Percentiles rank a stretch among this genome's conserved stretches.
phyloP scores from a whole-genome alignment of 306 rosid genomes.

The Quercus dentata region DNA sequence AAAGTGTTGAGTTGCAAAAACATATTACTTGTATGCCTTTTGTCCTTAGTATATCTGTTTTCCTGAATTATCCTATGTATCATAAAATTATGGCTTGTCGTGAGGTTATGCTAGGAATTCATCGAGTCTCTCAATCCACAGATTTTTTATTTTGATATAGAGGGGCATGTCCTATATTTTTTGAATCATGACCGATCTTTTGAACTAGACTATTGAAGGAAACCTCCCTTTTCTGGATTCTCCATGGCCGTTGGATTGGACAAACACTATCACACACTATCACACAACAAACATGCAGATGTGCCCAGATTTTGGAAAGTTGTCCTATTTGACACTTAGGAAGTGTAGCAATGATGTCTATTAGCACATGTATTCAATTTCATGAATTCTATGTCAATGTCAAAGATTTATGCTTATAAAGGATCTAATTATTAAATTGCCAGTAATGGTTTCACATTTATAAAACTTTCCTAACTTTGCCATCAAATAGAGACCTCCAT shows the following conservation, averaged over 20 bases:
- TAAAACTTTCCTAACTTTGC: background rate
- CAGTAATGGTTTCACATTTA: too few species aligned
- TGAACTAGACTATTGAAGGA: background rate
- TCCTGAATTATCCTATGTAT: background rate
- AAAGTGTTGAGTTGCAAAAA: too few species aligned
- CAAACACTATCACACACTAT: background rate
- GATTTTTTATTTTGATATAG: background rate
- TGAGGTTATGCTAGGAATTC: too few species aligned
- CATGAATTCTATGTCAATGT: background rate
- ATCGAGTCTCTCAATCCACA: too few species aligned
- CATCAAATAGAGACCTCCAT: background rate
- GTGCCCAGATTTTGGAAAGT: background rate
- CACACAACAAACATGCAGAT: background rate
- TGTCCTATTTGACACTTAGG: background rate
- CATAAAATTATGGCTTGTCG: background rate
- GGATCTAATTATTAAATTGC: too few species aligned
- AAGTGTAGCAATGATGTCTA: background rate
- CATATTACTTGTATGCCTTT: too few species aligned
- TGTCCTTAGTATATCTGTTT: background rate
- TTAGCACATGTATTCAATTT: background rate
- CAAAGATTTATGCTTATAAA: too few species aligned
- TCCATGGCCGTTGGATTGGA: background rate
- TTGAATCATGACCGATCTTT: background rate
- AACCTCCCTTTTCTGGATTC: background rate
- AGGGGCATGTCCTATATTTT: background rate